Conservation (phyloP, 2,329 filamentous ascomycete genomes). For the Ophiostoma triangulosporum region DNA sequence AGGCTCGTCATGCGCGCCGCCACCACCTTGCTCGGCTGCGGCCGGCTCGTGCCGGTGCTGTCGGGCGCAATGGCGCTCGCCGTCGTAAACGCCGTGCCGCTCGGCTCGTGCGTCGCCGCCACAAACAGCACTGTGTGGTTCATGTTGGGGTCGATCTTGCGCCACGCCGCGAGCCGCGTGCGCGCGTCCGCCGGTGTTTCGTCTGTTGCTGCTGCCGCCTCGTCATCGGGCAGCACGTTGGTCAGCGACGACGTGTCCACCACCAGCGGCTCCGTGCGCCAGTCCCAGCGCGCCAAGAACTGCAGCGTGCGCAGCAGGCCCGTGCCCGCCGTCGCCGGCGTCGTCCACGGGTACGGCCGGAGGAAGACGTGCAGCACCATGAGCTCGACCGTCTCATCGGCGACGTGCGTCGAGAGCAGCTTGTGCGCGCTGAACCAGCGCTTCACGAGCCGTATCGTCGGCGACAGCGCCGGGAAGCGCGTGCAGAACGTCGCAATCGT, state of each 20-base stretch:
- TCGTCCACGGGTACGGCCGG: conserved; percentile 65
- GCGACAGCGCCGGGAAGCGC: conserved; percentile 64
- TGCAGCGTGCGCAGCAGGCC: conserved; percentile 72
- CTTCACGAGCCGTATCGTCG: conserved; percentile 73
- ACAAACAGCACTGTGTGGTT: conserved; percentile 71
- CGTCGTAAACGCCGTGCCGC: conserved; percentile 71
- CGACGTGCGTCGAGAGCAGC: conserved; percentile 49
- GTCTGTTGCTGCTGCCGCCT: conserved; percentile 16
- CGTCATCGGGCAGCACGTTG: conserved; percentile 39
- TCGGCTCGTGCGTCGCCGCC: conserved; percentile 63
- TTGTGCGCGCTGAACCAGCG: conserved; percentile 81
- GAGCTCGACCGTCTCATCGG: conserved; percentile 73
- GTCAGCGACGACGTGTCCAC: conserved; percentile 51
- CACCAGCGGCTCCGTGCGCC: conserved; percentile 69
- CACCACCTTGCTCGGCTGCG: conserved; percentile 60
- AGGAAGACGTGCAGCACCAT: conserved; percentile 67
- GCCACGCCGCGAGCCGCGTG: conserved; percentile 68
- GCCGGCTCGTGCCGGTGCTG: conserved; percentile 16
- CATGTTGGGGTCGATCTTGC: conserved; percentile 78
- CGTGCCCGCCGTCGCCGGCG: conserved; percentile 61
- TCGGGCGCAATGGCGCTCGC: conserved; percentile 23
- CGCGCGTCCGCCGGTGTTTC: conserved; percentile 5
- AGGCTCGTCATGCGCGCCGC: conserved; percentile 72
- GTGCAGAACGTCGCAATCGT: conserved; percentile 69
- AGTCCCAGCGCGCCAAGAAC: conserved; percentile 81